Percentiles rank a stretch among this genome's conserved stretches.
These are phyloP conservation scores for Aspergillus biplanus DNA, from an alignment of 495 filamentous ascomycete species.

Conservation along the genomic window DNA sequence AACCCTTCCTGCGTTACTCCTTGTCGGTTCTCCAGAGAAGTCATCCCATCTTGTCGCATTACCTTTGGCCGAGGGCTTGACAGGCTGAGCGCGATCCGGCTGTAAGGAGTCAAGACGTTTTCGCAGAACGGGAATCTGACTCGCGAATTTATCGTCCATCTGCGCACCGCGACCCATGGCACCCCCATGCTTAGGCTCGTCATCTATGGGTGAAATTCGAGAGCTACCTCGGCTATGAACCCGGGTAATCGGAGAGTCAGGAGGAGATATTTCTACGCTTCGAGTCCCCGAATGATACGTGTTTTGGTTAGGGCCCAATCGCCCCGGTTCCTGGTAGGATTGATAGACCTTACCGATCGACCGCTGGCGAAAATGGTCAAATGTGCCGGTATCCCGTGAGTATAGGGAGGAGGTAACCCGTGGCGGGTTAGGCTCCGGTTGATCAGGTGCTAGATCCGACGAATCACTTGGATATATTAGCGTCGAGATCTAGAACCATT, in stretches of 20 bases:
- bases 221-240: slow-evolving; percentile 38
- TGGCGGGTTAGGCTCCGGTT: slow-evolving; percentile 20
- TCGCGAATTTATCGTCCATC: slow-evolving; percentile 25
- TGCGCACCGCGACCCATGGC: slow-evolving; percentile 1
- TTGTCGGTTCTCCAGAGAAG: slow-evolving; percentile 53
- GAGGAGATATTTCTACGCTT: slow-evolving; percentile 47
- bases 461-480: slow-evolving; percentile 22
- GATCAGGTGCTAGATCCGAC: slow-evolving; percentile 15
- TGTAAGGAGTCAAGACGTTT: slow-evolving; percentile 19
- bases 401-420: slow-evolving; percentile 35
- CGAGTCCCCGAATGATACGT: slow-evolving; percentile 4
- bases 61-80: slow-evolving; percentile 22
- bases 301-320: background rate
- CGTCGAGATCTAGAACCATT: slow-evolving; percentile 13
- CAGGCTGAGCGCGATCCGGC: slow-evolving; percentile 7
- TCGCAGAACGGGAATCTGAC: slow-evolving; percentile 30
- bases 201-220: slow-evolving; percentile 52
- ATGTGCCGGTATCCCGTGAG: slow-evolving; percentile 25
- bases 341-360: slow-evolving; percentile 26
- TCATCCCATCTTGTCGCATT: slow-evolving; percentile 49
- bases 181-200: slow-evolving; percentile 26
- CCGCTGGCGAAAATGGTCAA: slow-evolving; percentile 24
- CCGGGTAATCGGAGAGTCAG: slow-evolving; percentile 37
- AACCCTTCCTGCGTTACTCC: slow-evolving; percentile 33
- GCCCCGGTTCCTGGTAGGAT: slow-evolving; percentile 1